phyloP scores from a whole-genome alignment of 225 moss, liverwort and hornwort genomes.

The Straminergon stramineum region DNA sequence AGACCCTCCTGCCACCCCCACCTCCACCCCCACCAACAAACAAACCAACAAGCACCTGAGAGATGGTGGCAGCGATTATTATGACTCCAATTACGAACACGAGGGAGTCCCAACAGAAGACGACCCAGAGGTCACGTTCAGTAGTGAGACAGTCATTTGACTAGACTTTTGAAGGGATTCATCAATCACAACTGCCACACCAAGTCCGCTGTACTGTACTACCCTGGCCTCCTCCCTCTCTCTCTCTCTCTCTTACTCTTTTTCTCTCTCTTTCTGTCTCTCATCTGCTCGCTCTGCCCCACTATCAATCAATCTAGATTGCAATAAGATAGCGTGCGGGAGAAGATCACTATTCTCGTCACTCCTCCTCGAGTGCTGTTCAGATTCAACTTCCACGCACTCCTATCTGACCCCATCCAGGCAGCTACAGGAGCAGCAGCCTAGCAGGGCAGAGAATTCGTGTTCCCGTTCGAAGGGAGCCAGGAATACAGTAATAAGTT shows the following conservation, averaged over 20 bases:
- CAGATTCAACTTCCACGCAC: neutral
- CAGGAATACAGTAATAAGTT: neutral
- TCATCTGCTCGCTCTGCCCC: neutral
- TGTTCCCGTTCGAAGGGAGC: neutral
- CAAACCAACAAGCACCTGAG: neutral
- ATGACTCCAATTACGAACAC: conserved; percentile 2
- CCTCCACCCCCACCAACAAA: neutral
- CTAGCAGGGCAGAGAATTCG: neutral
- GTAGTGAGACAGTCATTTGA: neutral
- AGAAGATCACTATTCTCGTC: neutral
- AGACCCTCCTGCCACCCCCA: neutral
- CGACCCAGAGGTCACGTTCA: conserved; percentile 7
- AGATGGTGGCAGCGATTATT: conserved; percentile 3
- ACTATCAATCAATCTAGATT: neutral
- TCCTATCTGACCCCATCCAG: neutral
- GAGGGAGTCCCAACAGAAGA: neutral
- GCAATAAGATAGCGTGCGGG: neutral
- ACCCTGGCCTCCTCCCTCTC: neutral
- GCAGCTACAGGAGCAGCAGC: neutral
- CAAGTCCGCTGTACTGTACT: neutral
- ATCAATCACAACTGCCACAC: neutral
- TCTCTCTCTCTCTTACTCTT: no score
- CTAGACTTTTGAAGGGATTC: neutral
- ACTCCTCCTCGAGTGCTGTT: neutral
- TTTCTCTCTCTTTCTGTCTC: neutral